These are phyloP conservation scores for Chaetomium globosum DNA, from an alignment of 2,329 filamentous ascomycete species.

Conservation along the genomic window DNA sequence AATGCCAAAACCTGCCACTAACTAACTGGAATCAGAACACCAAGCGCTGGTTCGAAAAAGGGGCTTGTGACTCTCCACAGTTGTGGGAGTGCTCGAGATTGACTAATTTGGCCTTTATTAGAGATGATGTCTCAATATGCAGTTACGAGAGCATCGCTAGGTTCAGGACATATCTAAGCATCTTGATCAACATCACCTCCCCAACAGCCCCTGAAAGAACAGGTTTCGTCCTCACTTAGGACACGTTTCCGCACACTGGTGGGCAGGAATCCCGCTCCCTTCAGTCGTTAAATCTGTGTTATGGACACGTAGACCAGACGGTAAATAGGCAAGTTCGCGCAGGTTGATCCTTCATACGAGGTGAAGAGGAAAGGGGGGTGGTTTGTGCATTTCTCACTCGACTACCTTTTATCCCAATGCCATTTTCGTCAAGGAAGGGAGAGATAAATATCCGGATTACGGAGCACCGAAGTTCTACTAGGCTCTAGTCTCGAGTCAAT, in stretches of 20 bases:
- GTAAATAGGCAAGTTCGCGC: not conserved
- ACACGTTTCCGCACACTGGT: too few species aligned
- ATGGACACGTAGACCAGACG: not conserved
- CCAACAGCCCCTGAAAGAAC: not conserved
- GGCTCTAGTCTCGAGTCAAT: too few species aligned
- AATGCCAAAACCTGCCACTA: not conserved
- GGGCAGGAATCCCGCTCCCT: too few species aligned
- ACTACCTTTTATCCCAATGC: too few species aligned
- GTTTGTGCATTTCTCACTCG: too few species aligned
- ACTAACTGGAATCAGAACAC: constrained; percentile 36
- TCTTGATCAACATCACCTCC: not conserved
- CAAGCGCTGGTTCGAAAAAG: not conserved
- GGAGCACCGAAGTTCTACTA: too few species aligned
- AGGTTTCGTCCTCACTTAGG: not conserved
- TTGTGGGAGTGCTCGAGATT: not conserved
- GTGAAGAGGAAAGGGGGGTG: too few species aligned
- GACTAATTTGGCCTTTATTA: not conserved
- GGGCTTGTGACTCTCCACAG: not conserved
- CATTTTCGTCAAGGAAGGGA: too few species aligned
- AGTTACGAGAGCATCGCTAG: not conserved
- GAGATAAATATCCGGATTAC: too few species aligned
- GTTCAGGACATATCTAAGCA: not conserved
- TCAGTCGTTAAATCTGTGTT: too few species aligned
- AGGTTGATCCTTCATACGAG: not conserved
- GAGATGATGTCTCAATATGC: not conserved